Percentiles rank a stretch among this genome's conserved stretches.
phyloP scores from a whole-genome alignment of 2,329 filamentous ascomycete species.

The Cordyceps fumosorosea region DNA sequence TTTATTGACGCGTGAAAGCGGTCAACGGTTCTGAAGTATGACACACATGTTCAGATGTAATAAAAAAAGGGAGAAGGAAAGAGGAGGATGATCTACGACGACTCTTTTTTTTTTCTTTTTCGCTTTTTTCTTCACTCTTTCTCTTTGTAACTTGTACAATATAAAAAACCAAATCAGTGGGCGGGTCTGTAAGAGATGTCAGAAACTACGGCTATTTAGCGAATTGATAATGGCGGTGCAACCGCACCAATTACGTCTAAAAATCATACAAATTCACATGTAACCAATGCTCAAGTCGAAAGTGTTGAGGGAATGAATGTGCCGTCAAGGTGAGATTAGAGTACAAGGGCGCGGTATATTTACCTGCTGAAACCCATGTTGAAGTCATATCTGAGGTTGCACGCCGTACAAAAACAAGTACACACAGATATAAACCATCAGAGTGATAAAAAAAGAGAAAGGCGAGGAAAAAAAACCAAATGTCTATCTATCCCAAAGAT shows the following conservation, averaged over 20 bases:
- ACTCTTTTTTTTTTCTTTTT: not conserved
- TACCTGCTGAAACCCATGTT: not conserved
- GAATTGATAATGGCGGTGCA: conserved; percentile 7
- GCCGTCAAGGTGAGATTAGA: not conserved
- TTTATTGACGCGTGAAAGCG: conserved; percentile 67
- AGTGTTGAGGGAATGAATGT: not conserved
- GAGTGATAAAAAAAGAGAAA: not conserved
- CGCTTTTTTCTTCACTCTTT: conserved; percentile 14
- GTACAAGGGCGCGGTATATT: not conserved
- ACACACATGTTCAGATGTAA: not conserved
- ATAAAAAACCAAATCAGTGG: not conserved
- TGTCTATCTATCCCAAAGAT: conserved; percentile 13
- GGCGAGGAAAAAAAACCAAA: not conserved
- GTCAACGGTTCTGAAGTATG: too few species aligned
- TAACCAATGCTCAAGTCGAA: not conserved
- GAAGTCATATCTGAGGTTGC: not conserved
- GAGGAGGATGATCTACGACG: not conserved
- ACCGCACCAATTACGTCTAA: not conserved
- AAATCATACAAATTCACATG: not conserved
- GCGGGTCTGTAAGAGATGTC: conserved; percentile 1
- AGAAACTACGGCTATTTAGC: not conserved
- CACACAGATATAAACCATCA: not conserved
- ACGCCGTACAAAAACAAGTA: not conserved
- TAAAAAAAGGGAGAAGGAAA: not conserved
- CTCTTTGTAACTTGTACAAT: conserved; percentile 16